Percentiles rank a stretch among this genome's conserved stretches.
phyloP scores from a whole-genome alignment of 2,329 filamentous ascomycete species.

The Colletotrichum liriopes region DNA sequence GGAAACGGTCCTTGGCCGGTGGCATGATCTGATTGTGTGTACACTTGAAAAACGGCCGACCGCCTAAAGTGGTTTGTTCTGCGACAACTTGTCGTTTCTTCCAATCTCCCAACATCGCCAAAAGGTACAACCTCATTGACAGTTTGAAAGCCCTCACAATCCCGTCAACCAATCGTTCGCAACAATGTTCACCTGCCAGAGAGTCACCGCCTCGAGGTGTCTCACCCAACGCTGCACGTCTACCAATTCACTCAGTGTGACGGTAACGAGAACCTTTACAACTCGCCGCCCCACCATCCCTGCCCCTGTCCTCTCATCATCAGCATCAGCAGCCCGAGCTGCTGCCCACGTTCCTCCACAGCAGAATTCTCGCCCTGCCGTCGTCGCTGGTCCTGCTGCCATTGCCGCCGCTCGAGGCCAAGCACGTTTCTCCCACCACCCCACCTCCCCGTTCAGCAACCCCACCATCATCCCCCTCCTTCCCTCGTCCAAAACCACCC shows the following conservation, averaged over 20 bases:
- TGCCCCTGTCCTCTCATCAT: slow-evolving; percentile 21
- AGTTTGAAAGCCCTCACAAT: background rate
- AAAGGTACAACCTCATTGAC: background rate
- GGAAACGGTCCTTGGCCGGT: background rate
- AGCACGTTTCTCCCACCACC: slow-evolving; percentile 41
- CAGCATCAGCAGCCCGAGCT: background rate
- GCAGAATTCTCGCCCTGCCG: slow-evolving; percentile 16
- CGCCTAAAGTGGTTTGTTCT: background rate
- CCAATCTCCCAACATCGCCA: background rate
- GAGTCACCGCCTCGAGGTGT: slow-evolving; percentile 37
- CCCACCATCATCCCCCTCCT: slow-evolving; percentile 49
- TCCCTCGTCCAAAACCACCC: slow-evolving; percentile 47
- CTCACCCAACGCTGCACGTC: slow-evolving; percentile 28
- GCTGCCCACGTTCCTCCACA: slow-evolving; percentile 12
- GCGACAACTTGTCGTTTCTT: background rate
- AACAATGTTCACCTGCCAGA: slow-evolving; percentile 6
- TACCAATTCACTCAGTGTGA: slow-evolving; percentile 27
- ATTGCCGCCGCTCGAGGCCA: slow-evolving; percentile 1
- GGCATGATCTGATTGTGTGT: slow-evolving; percentile 12
- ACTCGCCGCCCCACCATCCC: slow-evolving; percentile 36
- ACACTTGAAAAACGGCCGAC: background rate
- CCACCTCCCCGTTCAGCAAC: slow-evolving; percentile 34
- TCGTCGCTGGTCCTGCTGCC: background rate
- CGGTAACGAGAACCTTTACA: slow-evolving; percentile 34
- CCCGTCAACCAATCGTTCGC: background rate